Conservation (phyloP, 768 basidiomycete species). For the Porphyrellus cyaneotinctus region DNA sequence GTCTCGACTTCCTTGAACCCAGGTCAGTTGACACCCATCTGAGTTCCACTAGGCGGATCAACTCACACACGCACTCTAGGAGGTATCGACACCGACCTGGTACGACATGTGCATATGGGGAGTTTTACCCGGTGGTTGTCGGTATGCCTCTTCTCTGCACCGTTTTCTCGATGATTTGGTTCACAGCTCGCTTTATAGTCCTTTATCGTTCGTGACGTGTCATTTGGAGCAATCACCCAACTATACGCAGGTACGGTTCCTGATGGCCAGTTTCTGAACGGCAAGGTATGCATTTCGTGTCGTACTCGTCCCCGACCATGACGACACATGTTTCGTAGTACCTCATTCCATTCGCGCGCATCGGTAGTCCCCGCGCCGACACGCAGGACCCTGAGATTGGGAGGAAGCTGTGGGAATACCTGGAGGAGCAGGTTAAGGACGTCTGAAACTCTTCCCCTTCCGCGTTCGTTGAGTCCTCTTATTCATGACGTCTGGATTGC, state of each 20-base stretch:
- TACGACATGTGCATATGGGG: constrained; percentile 15
- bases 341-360: constrained; percentile 45
- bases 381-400: constrained; percentile 35
- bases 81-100: constrained; percentile 20
- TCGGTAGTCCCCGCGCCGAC: constrained; percentile 29
- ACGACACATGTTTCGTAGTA: constrained; percentile 29
- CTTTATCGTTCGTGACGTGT: constrained; percentile 25
- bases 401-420: constrained; percentile 41
- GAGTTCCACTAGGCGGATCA: neutral
- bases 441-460: constrained; percentile 5
- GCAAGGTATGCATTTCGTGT: constrained; percentile 36
- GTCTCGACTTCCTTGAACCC: constrained; percentile 43
- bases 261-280: constrained; percentile 39
- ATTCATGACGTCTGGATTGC: too few relatives aligned
- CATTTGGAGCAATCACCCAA: constrained; percentile 45
- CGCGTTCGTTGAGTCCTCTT: too few relatives aligned
- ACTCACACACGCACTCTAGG: neutral
- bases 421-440: constrained; percentile 41
- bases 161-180: neutral
- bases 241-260: constrained; percentile 47
- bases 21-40: constrained; percentile 20
- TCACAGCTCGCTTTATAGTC: constrained; percentile 6
- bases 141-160: constrained; percentile 5
- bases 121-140: neutral
- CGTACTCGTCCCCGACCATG: neutral